Conservation (phyloP, 2,329 filamentous ascomycete species). For the Verticillium tricorpus region DNA sequence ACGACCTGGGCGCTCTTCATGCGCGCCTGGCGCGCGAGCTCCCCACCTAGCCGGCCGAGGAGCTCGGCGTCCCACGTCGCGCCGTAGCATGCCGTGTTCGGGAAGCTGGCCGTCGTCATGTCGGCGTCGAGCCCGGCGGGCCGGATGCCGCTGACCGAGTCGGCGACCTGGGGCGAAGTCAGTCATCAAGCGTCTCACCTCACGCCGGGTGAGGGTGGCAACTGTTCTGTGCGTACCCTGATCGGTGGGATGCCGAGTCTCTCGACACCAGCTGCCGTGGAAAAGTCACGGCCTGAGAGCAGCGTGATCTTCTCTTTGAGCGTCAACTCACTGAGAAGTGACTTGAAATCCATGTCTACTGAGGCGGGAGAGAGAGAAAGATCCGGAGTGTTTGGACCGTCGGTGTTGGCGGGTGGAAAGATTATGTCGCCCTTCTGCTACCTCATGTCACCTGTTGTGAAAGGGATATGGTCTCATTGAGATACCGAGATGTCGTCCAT, state of each 20-base stretch:
- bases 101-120: slow-evolving; percentile 12
- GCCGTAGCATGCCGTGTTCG: slow-evolving; percentile 13
- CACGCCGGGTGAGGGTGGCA: not conserved
- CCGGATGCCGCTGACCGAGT: slow-evolving; percentile 13
- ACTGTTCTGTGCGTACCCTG: not conserved
- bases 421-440: too few relatives aligned
- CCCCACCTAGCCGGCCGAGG: slow-evolving; percentile 9
- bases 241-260: slow-evolving; percentile 11
- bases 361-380: too few relatives aligned
- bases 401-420: too few relatives aligned
- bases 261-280: slow-evolving; percentile 10
- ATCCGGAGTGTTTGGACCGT: too few relatives aligned
- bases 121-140: slow-evolving; percentile 9
- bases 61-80: slow-evolving; percentile 14
- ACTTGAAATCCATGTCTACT: not conserved
- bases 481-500: too few relatives aligned
- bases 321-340: slow-evolving; percentile 5
- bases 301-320: slow-evolving; percentile 11
- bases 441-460: too few relatives aligned
- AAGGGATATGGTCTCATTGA: too few relatives aligned
- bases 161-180: slow-evolving; percentile 6
- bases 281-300: slow-evolving; percentile 11
- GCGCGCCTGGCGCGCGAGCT: slow-evolving; percentile 13
- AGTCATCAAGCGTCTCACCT: not conserved
- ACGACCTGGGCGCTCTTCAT: slow-evolving; percentile 67